These are phyloP conservation scores for Geosmithia morbida DNA, from an alignment of 2,329 filamentous ascomycete species.

Conservation along the genomic window DNA sequence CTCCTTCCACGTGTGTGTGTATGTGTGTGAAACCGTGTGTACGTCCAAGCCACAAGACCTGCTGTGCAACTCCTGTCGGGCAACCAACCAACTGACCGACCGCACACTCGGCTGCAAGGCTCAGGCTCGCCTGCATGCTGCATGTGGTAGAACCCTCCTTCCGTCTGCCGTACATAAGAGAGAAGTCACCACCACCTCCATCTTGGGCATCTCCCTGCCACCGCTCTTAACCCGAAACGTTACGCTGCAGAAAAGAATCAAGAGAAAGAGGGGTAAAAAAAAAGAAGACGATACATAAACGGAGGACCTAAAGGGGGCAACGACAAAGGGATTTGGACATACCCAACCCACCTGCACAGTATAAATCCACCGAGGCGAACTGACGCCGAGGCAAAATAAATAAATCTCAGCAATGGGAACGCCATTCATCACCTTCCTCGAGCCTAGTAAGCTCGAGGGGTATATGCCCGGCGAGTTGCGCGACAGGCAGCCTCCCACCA, in stretches of 20 bases:
- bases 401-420: slow-evolving; percentile 25
- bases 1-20: no score
- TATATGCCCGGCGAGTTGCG: slow-evolving; percentile 25
- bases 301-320: not conserved
- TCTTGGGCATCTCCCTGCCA: not conserved
- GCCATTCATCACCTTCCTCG: slow-evolving; percentile 31
- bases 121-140: no score
- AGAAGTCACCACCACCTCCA: not conserved
- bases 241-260: not conserved
- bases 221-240: not conserved
- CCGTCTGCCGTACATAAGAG: not conserved
- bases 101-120: no score
- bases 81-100: no score
- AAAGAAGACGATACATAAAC: not conserved
- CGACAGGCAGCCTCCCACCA: slow-evolving; percentile 25
- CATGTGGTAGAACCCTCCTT: no score
- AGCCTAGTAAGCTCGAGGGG: slow-evolving; percentile 32
- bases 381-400: no score
- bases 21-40: no score
- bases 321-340: not conserved
- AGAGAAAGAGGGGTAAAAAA: not conserved
- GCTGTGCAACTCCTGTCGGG: no score
- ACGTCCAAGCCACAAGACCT: no score
- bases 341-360: not conserved
- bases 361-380: not conserved